Base-by-base conservation (phyloP, 176 grass and related monocot species). In the Cocos nucifera region DNA sequence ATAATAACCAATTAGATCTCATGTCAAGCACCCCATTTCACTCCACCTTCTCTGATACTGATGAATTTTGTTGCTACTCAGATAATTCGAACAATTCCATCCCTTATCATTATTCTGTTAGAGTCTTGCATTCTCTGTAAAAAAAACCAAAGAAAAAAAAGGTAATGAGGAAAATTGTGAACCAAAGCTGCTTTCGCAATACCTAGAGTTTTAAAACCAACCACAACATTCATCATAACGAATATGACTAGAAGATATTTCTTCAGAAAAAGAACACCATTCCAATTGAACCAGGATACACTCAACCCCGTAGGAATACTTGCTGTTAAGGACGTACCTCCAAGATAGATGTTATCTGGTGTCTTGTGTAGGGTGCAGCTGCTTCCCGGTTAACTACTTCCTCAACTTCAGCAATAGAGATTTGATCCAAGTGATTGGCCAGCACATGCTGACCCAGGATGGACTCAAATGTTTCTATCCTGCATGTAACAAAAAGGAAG, bases 31-130 rank as follows among this genome's bases (percentile, higher is more conserved):
- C 35, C 35, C 1, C 35, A 44, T 10, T 44, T 44, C 35, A 14
- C 10, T 44, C 35, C 10, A 44, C 9, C 35, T 0, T 17, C 12
- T 22, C 54, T 5, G 4, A 22, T 3, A 39, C 18, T 61, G 58
- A 24, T 61, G 26, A 18, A 29, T 32, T 8, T 28, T 16, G 7
- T 28, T 22, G 39, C 22, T 62, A 5, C 4, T 83, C 78, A 98
- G 52, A 98, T 92, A 65, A 98, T 85, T 26, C 83, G 80, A 65
- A 98, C 84, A 58, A 82, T 69, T 51, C 78, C 81, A 14, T 98
- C 84, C 35, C 78, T 76, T 73, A 98, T 92, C 93, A 98, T 98
- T 61, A 98, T 78, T 75, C 93, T 83, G 63, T 98, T 98, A 12
- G 67, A 62, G 35, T 88, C 85, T 77, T 98, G 93, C 93, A 98